phyloP scores from a whole-genome alignment of 148 eudicot species.

The Spergularia bocconei region DNA sequence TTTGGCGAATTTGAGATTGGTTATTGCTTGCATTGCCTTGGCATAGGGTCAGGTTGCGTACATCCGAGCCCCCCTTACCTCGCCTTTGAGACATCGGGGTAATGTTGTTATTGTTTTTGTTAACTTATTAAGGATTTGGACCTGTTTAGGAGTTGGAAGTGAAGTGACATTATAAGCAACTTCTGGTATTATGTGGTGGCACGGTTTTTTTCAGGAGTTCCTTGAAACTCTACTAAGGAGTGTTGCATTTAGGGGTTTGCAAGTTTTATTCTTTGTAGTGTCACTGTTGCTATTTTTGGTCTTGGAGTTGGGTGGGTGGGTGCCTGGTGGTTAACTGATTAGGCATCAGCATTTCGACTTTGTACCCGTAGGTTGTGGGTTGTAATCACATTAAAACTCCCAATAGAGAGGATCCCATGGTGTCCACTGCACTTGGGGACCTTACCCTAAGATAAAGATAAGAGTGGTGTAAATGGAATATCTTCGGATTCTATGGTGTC shows the following conservation, averaged over 20 bases:
- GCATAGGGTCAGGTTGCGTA: too few species aligned
- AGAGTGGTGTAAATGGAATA: too few species aligned
- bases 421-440: too few species aligned
- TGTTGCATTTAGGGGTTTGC: neutral
- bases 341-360: neutral
- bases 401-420: neutral
- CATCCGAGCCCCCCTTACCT: too few species aligned
- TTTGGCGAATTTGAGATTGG: constrained; percentile 17
- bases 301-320: too few species aligned
- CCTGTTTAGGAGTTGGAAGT: neutral
- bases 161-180: neutral
- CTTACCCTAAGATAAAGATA: too few species aligned
- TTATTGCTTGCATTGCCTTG: neutral
- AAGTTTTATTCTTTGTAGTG: neutral
- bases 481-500: too few species aligned
- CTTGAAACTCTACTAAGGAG: neutral
- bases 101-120: too few species aligned
- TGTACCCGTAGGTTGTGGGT: neutral
- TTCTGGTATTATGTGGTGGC: neutral
- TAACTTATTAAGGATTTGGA: neutral
- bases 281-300: too few species aligned
- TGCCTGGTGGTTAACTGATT: neutral
- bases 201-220: neutral
- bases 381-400: neutral
- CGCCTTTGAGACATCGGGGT: too few species aligned